Evolutionary conservation across 306 rosid genomes (phyloP).

Genomic region (Quercus gilva): DNA sequence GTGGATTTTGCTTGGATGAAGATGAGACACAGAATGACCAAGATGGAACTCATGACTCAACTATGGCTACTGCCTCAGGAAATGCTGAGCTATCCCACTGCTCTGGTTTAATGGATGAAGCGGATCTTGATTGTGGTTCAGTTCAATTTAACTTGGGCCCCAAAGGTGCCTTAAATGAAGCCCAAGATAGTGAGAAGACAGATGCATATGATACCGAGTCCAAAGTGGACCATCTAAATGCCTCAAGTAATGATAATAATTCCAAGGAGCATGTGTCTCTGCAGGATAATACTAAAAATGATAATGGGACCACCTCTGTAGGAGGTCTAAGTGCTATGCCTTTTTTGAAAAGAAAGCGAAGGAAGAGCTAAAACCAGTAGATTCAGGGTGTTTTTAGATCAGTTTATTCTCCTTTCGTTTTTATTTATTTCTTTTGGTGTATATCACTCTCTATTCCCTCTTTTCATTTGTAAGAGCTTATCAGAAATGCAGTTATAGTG

Average conservation of each 20-base stretch:
- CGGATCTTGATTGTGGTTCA: slow-evolving; percentile 4
- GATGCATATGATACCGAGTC: slow-evolving; percentile 16
- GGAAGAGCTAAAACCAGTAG: slow-evolving; percentile 37
- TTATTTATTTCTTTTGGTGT: neutral
- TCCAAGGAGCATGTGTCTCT: slow-evolving; percentile 13
- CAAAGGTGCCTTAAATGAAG: slow-evolving; percentile 20
- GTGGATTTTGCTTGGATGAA: slow-evolving; percentile 64
- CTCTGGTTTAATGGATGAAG: slow-evolving; percentile 29
- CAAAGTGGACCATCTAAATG: slow-evolving; percentile 14
- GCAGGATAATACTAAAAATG: slow-evolving; percentile 28
- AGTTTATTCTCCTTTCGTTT: neutral
- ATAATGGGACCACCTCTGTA: slow-evolving; percentile 13
- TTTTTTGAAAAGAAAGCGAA: slow-evolving; percentile 54
- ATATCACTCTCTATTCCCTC: neutral
- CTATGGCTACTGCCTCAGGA: slow-evolving; percentile 13
- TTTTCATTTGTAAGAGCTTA: neutral
- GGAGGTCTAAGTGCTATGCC: slow-evolving; percentile 71
- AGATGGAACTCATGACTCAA: slow-evolving; percentile 23
- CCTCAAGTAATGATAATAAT: slow-evolving; percentile 20
- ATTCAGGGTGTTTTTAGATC: neutral
- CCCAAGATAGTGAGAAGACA: slow-evolving; percentile 12
- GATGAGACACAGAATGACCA: slow-evolving; percentile 22
- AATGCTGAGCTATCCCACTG: slow-evolving; percentile 17
- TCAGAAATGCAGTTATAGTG: neutral
- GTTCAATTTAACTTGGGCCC: slow-evolving; percentile 19